A percentile compares a stretch with the other conserved stretches of the same genome.
Evolutionary conservation across 2,329 filamentous ascomycete genomes (phyloP).

Genomic region (Fonsecaea monophora): DNA sequence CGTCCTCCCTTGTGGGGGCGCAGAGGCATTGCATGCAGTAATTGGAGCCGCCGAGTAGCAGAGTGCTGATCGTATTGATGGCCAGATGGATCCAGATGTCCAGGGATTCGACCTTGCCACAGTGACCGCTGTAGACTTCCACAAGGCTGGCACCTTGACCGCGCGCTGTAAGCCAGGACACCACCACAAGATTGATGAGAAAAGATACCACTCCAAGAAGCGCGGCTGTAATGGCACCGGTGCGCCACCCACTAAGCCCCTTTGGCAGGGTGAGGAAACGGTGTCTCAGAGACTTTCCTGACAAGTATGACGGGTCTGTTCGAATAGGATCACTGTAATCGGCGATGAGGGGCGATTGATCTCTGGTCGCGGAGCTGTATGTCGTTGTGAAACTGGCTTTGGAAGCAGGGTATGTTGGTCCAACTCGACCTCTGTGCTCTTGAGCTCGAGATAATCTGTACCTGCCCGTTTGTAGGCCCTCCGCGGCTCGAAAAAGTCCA

Average conservation of each 20-base stretch:
- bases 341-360: conserved; percentile 19
- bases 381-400: conserved; percentile 16
- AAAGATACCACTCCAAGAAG: conserved; percentile 30
- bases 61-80: conserved; percentile 47
- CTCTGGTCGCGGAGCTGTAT: conserved; percentile 9
- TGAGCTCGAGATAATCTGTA: conserved; percentile 14
- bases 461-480: conserved; percentile 22
- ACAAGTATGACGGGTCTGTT: conserved; percentile 11
- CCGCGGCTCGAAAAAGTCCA: conserved; percentile 26
- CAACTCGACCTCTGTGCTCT: neutral
- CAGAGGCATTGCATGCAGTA: conserved; percentile 47
- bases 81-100: conserved; percentile 43
- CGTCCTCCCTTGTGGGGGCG: conserved; percentile 44
- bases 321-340: conserved; percentile 10
- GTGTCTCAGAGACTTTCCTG: neutral
- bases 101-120: conserved; percentile 24
- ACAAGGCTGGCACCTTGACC: conserved; percentile 17
- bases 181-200: conserved; percentile 33
- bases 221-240: conserved; percentile 30
- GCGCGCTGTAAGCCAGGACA: conserved; percentile 29
- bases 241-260: conserved; percentile 35
- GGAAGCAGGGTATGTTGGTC: conserved; percentile 17
- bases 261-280: conserved; percentile 14
- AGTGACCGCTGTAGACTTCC: conserved; percentile 33
- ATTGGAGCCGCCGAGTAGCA: conserved; percentile 45